A percentile compares a stretch with the other conserved stretches of the same genome.
Conservation (phyloP, 1,139 yeast genomes). For the Entelexis paramagnoliae region DNA sequence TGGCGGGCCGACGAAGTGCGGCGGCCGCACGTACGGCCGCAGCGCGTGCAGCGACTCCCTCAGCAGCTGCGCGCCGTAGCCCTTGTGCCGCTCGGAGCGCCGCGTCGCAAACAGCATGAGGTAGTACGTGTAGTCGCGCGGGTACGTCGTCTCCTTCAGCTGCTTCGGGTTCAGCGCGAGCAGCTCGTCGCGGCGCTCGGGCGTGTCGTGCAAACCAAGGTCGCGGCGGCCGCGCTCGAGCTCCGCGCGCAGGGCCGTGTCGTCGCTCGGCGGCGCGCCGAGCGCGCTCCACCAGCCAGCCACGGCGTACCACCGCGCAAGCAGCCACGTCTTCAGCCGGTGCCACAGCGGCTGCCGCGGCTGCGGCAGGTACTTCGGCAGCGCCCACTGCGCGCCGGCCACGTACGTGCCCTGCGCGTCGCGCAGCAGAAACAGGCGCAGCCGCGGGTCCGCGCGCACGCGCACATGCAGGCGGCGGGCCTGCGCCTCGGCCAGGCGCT, state of each 20-base stretch:
- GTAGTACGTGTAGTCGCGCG: constrained; percentile 9
- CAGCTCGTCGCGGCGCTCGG: constrained; percentile 7
- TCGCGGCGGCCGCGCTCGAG: background rate
- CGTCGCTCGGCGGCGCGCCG: background rate
- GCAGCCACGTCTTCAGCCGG: constrained; percentile 2
- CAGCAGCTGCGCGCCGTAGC: constrained; percentile 9
- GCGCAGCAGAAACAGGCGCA: constrained; percentile 10
- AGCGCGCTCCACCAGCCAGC: background rate
- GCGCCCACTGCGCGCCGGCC: constrained; percentile 15
- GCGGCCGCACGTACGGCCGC: constrained; percentile 5
- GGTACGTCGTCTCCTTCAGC: constrained; percentile 9
- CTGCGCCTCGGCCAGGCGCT: background rate
- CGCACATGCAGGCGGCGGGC: constrained; percentile 11
- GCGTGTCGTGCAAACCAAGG: constrained; percentile 4
- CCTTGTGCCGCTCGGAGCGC: constrained; percentile 6
- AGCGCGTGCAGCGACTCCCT: constrained; percentile 5
- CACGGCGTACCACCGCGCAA: constrained; percentile 1
- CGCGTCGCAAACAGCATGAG: constrained; percentile 5
- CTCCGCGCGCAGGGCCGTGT: background rate
- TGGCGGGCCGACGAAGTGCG: constrained; percentile 12
- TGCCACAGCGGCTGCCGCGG: background rate
- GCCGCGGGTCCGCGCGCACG: constrained; percentile 12
- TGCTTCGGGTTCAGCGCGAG: background rate
- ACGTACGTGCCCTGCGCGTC: constrained; percentile 7
- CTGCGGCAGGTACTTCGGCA: constrained; percentile 15